These are phyloP conservation scores for Hydnum rufescens DNA, from an alignment of 768 basidiomycete genomes.

Conservation along the genomic window DNA sequence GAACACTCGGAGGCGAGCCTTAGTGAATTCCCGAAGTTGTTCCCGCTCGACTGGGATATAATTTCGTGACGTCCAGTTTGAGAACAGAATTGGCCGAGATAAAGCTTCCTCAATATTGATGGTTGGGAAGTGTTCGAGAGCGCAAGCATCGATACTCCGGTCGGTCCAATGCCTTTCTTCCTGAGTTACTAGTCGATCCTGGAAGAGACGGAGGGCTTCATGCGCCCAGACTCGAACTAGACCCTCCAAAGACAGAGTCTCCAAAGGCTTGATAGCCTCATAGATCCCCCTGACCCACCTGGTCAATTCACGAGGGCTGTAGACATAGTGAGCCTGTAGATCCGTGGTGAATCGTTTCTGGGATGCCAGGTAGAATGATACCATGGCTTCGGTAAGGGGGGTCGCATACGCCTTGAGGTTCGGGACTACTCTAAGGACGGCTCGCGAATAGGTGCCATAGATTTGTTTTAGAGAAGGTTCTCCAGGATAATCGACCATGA, in stretches of 20 bases:
- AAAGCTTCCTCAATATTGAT: conserved; percentile 78
- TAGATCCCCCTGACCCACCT: conserved; percentile 96
- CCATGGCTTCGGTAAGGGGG: conserved; percentile 95
- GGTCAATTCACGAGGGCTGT: conserved; percentile 96
- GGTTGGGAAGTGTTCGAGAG: conserved; percentile 82
- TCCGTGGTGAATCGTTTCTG: conserved; percentile 92
- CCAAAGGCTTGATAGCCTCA: conserved; percentile 86
- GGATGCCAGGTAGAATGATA: conserved; percentile 82
- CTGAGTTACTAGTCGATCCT: conserved; percentile 86
- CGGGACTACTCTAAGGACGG: conserved; percentile 86
- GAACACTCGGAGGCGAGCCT: conserved; percentile 91
- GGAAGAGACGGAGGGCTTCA: conserved; percentile 91
- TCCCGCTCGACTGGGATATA: conserved; percentile 94
- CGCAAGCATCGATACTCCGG: conserved; percentile 66
- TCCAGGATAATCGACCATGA: conserved; percentile 99
- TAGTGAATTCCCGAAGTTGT: conserved; percentile 82
- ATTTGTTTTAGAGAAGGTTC: conserved; percentile 94
- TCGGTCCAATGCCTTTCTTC: conserved; percentile 93
- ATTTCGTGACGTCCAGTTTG: conserved; percentile 96
- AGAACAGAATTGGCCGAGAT: conserved; percentile 79
- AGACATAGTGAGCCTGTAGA: conserved; percentile 95
- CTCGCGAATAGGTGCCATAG: conserved; percentile 94
- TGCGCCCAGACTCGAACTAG: conserved; percentile 96
- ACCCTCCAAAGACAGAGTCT: conserved; percentile 84
- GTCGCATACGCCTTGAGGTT: conserved; percentile 83